Conservation (phyloP, 768 basidiomycete genomes). For the Tremella fuciformis region DNA sequence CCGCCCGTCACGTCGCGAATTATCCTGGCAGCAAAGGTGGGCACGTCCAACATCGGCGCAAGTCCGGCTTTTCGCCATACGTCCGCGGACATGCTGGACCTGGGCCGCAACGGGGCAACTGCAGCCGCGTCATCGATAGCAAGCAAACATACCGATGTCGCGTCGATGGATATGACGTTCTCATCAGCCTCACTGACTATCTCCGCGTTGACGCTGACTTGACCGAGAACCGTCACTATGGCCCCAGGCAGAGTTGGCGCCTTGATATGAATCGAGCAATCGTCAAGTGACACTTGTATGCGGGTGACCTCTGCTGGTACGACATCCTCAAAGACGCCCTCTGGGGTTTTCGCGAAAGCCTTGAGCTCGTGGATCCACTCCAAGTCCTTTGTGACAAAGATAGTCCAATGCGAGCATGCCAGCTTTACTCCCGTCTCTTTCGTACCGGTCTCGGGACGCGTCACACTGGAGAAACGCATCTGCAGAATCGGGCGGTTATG, state of each 20-base stretch:
- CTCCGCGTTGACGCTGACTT: constrained; percentile 68
- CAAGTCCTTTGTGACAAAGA: constrained; percentile 63
- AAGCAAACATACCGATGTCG: constrained; percentile 59
- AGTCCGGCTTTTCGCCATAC: constrained; percentile 58
- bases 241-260: constrained; percentile 64
- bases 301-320: constrained; percentile 82
- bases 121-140: constrained; percentile 59
- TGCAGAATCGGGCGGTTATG: constrained; percentile 32
- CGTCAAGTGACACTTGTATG: constrained; percentile 63
- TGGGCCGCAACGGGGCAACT: constrained; percentile 22
- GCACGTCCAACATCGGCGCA: constrained; percentile 33
- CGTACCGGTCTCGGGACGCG: constrained; percentile 61
- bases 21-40: constrained; percentile 24
- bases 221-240: constrained; percentile 65
- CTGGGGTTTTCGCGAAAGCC: constrained; percentile 73
- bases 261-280: constrained; percentile 65
- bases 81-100: constrained; percentile 52
- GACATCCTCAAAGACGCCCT: constrained; percentile 89
- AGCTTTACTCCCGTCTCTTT: constrained; percentile 76
- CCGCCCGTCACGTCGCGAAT: constrained; percentile 22
- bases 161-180: constrained; percentile 57
- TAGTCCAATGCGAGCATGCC: constrained; percentile 64
- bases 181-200: constrained; percentile 67
- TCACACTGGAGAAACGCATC: constrained; percentile 65
- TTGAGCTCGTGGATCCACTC: constrained; percentile 64